Base-by-base conservation (phyloP, 1,139 yeast species). In the Meyerozyma sp. region DNA sequence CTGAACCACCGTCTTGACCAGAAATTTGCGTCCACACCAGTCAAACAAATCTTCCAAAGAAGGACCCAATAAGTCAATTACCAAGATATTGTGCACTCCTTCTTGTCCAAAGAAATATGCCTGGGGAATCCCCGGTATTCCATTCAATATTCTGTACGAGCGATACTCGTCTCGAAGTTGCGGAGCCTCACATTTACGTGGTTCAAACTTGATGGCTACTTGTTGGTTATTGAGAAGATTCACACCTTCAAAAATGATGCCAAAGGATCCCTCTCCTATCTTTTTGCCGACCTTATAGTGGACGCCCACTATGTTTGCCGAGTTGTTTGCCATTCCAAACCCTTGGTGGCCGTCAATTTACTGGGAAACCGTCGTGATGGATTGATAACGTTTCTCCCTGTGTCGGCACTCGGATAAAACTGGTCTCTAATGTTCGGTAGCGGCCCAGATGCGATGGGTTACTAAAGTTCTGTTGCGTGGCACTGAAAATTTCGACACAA, bases 21-120 rank as follows among this genome's bases (percentile, higher is more conserved):
- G 75, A 63, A 93, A 93, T 56, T 83, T 79, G 50, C 98, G 79
- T 30, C 96, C 96, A 69, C 98, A 93, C 98, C 97, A 91, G 65
- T 93, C 98, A 65, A 93, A 93, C 60, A 93, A 74, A 68, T 93
- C 98, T 64, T 93, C 98, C 49, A 93, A 73, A 2, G 96, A 87
- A 2, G 98, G 98, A 14, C 98, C 98, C 53, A 93, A 76, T 48
- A 93, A 75, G 63, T 93, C 98, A 57, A 93, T 90, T 38, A 93
- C 95, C 53, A 93, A 75, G 45, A 93, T 89, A 66, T 90, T 90
- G 66, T 93, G 97, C 56, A 90, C 79, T 18, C 98, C 98, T 65
- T 93, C 98, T 63, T 93, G 98, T 45, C 98, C 98, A 65, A 90
- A 93, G 66, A 89, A 93, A 68, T 91, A 91, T 32, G 95, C 98